Conservation (phyloP, 192 early-diverging fungal species). For the Coemansia sp. region DNA sequence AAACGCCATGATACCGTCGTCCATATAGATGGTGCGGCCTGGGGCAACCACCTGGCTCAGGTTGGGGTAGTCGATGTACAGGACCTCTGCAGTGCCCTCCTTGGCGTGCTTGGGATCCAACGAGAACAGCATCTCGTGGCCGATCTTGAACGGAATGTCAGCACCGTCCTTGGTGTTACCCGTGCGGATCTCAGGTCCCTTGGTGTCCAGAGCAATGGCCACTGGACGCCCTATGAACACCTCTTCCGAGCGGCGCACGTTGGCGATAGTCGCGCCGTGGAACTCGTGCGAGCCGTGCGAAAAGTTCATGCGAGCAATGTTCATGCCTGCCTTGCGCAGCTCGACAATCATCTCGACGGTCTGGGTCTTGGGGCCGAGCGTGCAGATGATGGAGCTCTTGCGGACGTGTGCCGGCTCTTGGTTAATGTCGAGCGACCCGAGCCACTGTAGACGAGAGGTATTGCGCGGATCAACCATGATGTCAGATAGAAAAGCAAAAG, state of each 20-base stretch:
- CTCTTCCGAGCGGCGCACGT: conserved; percentile 59
- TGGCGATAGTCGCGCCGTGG: conserved; percentile 72
- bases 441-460: conserved; percentile 72
- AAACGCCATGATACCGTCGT: conserved; percentile 96
- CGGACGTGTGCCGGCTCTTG: conserved; percentile 59
- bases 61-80: conserved; percentile 84
- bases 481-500: neutral
- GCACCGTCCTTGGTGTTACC: conserved; percentile 74
- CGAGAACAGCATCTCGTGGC: conserved; percentile 79
- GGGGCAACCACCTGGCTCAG: conserved; percentile 71
- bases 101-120: conserved; percentile 64
- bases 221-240: conserved; percentile 51
- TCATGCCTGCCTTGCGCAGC: conserved; percentile 76
- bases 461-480: conserved; percentile 52
- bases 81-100: conserved; percentile 61
- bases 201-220: conserved; percentile 81
- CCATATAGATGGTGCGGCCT: conserved; percentile 81
- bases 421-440: conserved; percentile 65
- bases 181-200: conserved; percentile 87
- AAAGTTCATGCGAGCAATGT: conserved; percentile 80
- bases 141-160: conserved; percentile 70
- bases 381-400: conserved; percentile 84
- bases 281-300: conserved; percentile 70
- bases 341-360: conserved; percentile 66
- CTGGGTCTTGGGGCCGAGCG: conserved; percentile 79